Evolutionary conservation across 164 flowering plant species (phyloP), one percentile per base, ranked within the genome.

Genomic region (Berberis thunbergii): DNA sequence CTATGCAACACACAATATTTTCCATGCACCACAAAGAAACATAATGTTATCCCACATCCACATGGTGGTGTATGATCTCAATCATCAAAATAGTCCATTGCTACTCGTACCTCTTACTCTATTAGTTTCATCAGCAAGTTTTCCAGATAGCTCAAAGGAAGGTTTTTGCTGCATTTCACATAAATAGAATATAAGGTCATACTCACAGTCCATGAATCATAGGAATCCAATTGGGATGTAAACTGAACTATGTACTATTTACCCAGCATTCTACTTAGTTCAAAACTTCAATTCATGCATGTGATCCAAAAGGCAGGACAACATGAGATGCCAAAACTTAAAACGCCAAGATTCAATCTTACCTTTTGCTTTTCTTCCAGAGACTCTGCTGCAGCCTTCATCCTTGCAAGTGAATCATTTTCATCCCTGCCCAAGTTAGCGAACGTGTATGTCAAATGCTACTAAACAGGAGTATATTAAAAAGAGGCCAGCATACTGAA

Each of bases 51-150:
- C 56, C 67, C 62, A 45, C 5, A 45, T 12, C 7, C 55, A 63
- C 10, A 49, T n/a, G 46, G n/a, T 45, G 43, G 13, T 41, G 12
- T 3, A 13, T 7, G 40, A 61, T 10, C 52, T 6, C 12, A 8
- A 52, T 56, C 57, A 57, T 43, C 54, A 4, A 6, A 2, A 45
- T 6, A 48, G 57, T 7, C 62, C 43, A 41, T 42, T 12, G 9
- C 67, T 46, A 38, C 38, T 48, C 73, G 80, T 73, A 94, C 97
- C 99, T 71, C 79, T 85, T n/a, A 89, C 85, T 74, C 97, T 80
- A 74, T 95, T 95, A 26, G 99, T 95, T 79, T 95, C 99, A 2
- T 73, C 94, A 54, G 99, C 97, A 80, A 95, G 99, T 76, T 91
- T 91, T 69, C 99, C 99, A 61, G 99, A 95, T 49, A 91, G 77